phyloP scores from a whole-genome alignment of 2,329 filamentous ascomycete species.

The Colletotrichum eleusines region DNA sequence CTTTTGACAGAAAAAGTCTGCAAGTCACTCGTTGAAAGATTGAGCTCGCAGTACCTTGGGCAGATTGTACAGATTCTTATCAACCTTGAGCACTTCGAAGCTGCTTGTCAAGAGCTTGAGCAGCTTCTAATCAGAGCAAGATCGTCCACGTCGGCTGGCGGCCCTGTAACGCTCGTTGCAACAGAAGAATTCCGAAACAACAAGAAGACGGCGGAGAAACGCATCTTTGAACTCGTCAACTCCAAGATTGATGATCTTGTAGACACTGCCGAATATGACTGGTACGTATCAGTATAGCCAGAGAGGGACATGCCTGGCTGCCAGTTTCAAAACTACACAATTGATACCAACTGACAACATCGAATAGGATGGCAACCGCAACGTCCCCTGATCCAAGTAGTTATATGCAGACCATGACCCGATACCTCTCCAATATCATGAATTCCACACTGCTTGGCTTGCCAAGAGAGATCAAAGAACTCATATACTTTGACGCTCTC shows the following conservation, averaged over 20 bases:
- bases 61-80: constrained; percentile 99
- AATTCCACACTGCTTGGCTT: constrained; percentile 91
- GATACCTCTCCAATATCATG: constrained; percentile 96
- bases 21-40: constrained; percentile 85
- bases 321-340: no score
- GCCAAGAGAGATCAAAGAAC: constrained; percentile 95
- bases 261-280: constrained; percentile 97
- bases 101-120: constrained; percentile 90
- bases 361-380: constrained; percentile 64
- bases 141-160: constrained; percentile 83
- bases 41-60: constrained; percentile 92
- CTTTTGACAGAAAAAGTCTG: constrained; percentile 95
- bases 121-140: constrained; percentile 86
- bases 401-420: constrained; percentile 95
- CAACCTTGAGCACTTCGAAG: constrained; percentile 97
- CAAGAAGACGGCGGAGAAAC: constrained; percentile 96
- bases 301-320: not conserved
- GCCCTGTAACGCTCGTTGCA: constrained; percentile 82
- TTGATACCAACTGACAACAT: constrained; percentile 12
- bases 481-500: constrained; percentile 97
- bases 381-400: constrained; percentile 81
- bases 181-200: constrained; percentile 89
- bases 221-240: constrained; percentile 98
- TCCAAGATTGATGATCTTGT: constrained; percentile 98
- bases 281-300: constrained; percentile 60